Conservation (phyloP, 2,329 filamentous ascomycete genomes). For the Pezicula neosporulosa region DNA sequence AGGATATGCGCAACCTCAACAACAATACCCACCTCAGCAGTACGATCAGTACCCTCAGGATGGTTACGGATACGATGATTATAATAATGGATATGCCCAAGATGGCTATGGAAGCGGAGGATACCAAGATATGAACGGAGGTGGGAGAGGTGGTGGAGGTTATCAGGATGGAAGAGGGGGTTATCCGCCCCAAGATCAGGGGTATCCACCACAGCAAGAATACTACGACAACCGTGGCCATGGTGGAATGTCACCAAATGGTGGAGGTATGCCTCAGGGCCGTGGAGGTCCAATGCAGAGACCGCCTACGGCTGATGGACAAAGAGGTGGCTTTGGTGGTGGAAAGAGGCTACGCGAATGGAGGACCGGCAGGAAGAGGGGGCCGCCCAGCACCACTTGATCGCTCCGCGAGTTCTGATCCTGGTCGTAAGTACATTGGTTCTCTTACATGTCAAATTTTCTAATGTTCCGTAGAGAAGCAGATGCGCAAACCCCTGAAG, state of each 20-base stretch:
- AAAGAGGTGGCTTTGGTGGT: constrained; percentile 17
- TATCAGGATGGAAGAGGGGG: constrained; percentile 8
- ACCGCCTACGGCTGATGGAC: constrained; percentile 19
- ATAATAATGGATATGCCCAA: constrained; percentile 20
- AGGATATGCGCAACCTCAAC: constrained; percentile 19
- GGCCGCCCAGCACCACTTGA: constrained; percentile 13
- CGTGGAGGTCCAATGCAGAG: constrained; percentile 23
- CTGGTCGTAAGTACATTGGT: constrained; percentile 25
- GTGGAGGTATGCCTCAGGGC: constrained; percentile 12
- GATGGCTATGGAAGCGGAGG: constrained; percentile 18
- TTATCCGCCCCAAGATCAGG: constrained; percentile 23
- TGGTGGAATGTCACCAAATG: constrained; percentile 14
- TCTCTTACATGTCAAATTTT: constrained; percentile 4
- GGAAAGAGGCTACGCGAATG: constrained; percentile 10
- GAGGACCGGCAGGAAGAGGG: constrained; percentile 21
- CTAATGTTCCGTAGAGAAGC: constrained; percentile 17
- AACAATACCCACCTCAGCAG: constrained; percentile 60
- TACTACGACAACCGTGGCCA: constrained; percentile 24
- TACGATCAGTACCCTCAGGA: constrained; percentile 27
- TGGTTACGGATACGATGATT: constrained; percentile 25
- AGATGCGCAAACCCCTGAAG: constrained; percentile 22
- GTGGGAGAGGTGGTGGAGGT: constrained; percentile 21
- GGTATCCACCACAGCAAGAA: constrained; percentile 24
- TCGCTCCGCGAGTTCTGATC: constrained; percentile 18
- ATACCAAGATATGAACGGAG: constrained; percentile 23